These are phyloP conservation scores for Grammothele lineata DNA, from an alignment of 768 basidiomycete species.

Conservation along the genomic window DNA sequence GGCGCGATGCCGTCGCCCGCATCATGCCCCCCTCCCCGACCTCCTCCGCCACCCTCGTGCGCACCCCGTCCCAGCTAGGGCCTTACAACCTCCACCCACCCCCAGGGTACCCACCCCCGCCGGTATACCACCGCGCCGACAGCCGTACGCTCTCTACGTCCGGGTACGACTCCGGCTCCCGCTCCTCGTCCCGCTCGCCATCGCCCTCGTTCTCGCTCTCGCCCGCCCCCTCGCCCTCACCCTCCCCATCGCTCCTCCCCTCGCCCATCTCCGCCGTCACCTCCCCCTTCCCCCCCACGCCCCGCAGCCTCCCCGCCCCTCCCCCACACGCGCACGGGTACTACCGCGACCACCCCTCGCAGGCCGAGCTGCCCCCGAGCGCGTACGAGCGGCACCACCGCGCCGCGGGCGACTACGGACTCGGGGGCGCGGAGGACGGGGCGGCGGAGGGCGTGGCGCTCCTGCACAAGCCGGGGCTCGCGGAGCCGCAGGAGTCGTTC, in stretches of 20 bases:
- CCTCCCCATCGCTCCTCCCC: slow-evolving; percentile 10
- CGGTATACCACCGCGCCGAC: background rate
- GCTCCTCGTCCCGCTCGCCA: slow-evolving; percentile 1
- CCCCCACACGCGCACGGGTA: background rate
- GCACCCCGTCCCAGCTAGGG: background rate
- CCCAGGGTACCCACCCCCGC: background rate
- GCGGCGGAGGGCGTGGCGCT: background rate
- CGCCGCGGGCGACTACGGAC: background rate
- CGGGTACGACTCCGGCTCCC: background rate
- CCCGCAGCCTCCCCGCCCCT: slow-evolving; percentile 10
- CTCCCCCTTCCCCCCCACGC: slow-evolving; percentile 13
- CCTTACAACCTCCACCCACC: background rate
- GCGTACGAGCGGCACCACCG: background rate
- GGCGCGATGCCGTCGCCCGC: slow-evolving; percentile 12
- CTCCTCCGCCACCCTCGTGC: background rate
- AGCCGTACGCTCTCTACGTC: slow-evolving; percentile 30
- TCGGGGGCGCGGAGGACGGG: background rate
- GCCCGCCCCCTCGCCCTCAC: background rate
- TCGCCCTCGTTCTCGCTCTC: slow-evolving; percentile 2
- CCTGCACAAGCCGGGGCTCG: background rate
- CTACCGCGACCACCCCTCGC: background rate
- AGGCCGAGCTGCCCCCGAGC: background rate
- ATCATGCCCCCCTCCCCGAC: slow-evolving; percentile 2
- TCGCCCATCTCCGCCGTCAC: slow-evolving; percentile 12
- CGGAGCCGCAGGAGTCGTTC: slow-evolving; percentile 9